Percentiles rank a stretch among this genome's conserved stretches.
phyloP scores from a whole-genome alignment of 192 early-diverging fungal genomes.

The Phycomyces nitens region DNA sequence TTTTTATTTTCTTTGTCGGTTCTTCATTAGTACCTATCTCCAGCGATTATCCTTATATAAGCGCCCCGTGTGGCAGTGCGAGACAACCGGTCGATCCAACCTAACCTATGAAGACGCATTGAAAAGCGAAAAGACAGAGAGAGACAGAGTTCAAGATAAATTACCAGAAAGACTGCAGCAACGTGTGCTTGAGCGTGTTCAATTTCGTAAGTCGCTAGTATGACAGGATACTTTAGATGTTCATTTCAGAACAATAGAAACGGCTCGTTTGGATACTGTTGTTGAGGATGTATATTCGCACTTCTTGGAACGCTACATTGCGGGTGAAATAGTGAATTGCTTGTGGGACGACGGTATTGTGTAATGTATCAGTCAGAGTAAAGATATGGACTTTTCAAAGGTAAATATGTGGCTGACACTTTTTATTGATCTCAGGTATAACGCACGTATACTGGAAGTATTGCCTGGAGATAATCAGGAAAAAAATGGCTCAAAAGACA shows the following conservation, averaged over 20 bases:
- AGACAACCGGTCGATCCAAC: slow-evolving; percentile 64
- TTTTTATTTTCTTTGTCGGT: slow-evolving; percentile 12
- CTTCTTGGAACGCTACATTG: slow-evolving; percentile 51
- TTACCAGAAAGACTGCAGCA: slow-evolving; percentile 67
- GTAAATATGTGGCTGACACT: background rate
- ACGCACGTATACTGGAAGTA: slow-evolving; percentile 34
- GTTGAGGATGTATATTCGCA: slow-evolving; percentile 59
- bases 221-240: background rate
- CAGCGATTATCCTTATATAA: slow-evolving; percentile 51
- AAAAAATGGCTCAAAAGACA: background rate
- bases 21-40: slow-evolving; percentile 26
- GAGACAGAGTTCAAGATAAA: slow-evolving; percentile 55
- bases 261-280: slow-evolving; percentile 52
- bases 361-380: slow-evolving; percentile 15
- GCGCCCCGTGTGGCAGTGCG: slow-evolving; percentile 75
- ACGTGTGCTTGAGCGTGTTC: slow-evolving; percentile 58
- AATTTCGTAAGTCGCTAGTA: slow-evolving; percentile 61
- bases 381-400: background rate
- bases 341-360: slow-evolving; percentile 40
- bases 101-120: slow-evolving; percentile 83
- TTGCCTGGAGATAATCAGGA: slow-evolving; percentile 31
- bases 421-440: slow-evolving; percentile 34
- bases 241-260: slow-evolving; percentile 34
- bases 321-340: slow-evolving; percentile 52
- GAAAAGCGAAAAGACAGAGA: slow-evolving; percentile 66